Evolutionary conservation across 306 rosid genomes (phyloP).

Genomic region (Ormosia emarginata): DNA sequence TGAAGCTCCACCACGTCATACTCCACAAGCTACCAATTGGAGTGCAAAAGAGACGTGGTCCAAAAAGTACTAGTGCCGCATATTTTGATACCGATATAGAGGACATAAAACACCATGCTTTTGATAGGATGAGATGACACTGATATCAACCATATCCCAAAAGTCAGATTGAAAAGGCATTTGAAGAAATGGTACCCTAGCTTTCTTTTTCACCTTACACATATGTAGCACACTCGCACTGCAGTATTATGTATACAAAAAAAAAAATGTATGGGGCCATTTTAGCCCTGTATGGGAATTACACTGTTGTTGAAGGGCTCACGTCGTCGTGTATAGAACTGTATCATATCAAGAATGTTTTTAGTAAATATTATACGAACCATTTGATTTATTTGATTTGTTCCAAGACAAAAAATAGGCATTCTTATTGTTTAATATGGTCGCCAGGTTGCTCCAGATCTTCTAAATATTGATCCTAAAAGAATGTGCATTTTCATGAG

Average conservation of each 20-base stretch:
- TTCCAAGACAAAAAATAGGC: neutral
- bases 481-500: neutral
- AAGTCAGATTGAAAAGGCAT: neutral
- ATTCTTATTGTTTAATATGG: neutral
- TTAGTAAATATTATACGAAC: neutral
- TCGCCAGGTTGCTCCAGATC: neutral
- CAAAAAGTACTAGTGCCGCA: neutral
- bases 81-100: neutral
- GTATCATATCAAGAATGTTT: neutral
- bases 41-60: conserved; percentile 26
- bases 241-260: neutral
- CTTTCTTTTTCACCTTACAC: neutral
- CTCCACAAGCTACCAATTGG: conserved; percentile 29
- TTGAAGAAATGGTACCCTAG: neutral
- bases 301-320: neutral
- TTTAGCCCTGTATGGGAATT: neutral
- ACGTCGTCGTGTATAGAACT: neutral
- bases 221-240: neutral
- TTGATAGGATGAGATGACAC: conserved; percentile 31
- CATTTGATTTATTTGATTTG: neutral
- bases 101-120: conserved; percentile 3
- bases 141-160: neutral
- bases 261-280: neutral
- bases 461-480: neutral
- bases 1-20: conserved; percentile 10